Evolutionary conservation across 1,284 basidiomycete genomes (phyloP).

Genomic region (Leccinum laetum): DNA sequence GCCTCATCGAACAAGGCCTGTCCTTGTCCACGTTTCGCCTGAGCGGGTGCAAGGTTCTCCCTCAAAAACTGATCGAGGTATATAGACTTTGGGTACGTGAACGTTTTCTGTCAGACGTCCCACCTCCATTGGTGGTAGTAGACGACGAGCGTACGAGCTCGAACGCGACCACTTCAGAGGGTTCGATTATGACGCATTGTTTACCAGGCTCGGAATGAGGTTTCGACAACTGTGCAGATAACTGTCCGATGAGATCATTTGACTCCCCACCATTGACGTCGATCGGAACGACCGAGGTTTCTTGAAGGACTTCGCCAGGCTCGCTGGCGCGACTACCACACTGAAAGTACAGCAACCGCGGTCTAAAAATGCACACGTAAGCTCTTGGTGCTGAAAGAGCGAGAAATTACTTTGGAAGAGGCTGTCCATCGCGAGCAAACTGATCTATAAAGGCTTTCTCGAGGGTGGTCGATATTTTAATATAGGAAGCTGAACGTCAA

Average conservation of each 20-base stretch:
- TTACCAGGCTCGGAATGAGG: slow-evolving; percentile 22
- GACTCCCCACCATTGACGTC: slow-evolving; percentile 37
- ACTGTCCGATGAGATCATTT: slow-evolving; percentile 60
- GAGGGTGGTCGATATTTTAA: slow-evolving; percentile 33
- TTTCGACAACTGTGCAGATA: slow-evolving; percentile 50
- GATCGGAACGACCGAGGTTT: slow-evolving; percentile 42
- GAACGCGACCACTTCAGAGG: slow-evolving; percentile 64
- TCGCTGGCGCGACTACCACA: slow-evolving; percentile 37
- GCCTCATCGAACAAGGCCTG: slow-evolving; percentile 47
- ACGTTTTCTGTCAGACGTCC: slow-evolving; percentile 40
- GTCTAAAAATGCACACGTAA: slow-evolving; percentile 12
- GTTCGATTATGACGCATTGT: slow-evolving; percentile 57
- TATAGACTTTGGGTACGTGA: slow-evolving; percentile 61
- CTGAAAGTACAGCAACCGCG: slow-evolving; percentile 43
- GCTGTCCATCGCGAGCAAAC: slow-evolving; percentile 21
- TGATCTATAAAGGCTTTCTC: slow-evolving; percentile 36
- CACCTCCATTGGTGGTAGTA: slow-evolving; percentile 18
- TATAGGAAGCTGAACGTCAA: slow-evolving; percentile 36
- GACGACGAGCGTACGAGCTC: slow-evolving; percentile 39
- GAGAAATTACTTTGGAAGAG: slow-evolving; percentile 31
- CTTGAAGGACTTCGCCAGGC: slow-evolving; percentile 31
- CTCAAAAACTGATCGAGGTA: slow-evolving; percentile 72
- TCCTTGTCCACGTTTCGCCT: slow-evolving; percentile 45
- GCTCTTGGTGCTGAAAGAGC: not conserved
- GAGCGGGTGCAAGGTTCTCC: slow-evolving; percentile 52